Evolutionary conservation across 2,329 filamentous ascomycete species (phyloP).

Genomic region (Penicillium sp.): DNA sequence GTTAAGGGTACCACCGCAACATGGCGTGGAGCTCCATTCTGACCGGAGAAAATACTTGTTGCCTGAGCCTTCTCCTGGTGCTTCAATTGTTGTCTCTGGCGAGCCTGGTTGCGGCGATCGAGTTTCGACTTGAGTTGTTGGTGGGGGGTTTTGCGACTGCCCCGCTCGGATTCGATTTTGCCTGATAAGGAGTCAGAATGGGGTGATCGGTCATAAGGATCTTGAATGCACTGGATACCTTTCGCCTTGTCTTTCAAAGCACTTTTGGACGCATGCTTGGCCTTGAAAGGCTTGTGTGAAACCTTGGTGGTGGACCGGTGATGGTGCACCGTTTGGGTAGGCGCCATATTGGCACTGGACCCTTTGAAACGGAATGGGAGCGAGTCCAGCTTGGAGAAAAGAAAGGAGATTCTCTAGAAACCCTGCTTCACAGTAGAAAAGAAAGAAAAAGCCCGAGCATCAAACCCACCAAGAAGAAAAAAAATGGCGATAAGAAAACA

Average conservation of each 20-base stretch:
- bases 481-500: conserved; percentile 28
- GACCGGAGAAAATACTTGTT: conserved; percentile 74
- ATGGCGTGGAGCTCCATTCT: conserved; percentile 78
- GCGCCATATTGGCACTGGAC: conserved; percentile 64
- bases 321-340: conserved; percentile 61
- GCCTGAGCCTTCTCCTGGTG: conserved; percentile 75
- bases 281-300: conserved; percentile 86
- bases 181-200: conserved; percentile 47
- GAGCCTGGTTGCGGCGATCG: conserved; percentile 88
- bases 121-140: conserved; percentile 98
- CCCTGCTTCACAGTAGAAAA: conserved; percentile 1
- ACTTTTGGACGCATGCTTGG: conserved; percentile 81
- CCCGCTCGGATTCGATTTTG: conserved; percentile 68
- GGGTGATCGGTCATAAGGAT: not conserved
- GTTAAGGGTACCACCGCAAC: conserved; percentile 85
- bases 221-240: conserved; percentile 49
- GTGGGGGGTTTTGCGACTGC: conserved; percentile 77
- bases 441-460: conserved; percentile 5
- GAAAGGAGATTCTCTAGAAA: not conserved
- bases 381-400: conserved; percentile 42
- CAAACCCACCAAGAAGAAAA: conserved; percentile 11
- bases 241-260: conserved; percentile 78
- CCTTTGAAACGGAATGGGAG: conserved; percentile 85
- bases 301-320: conserved; percentile 90
- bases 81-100: conserved; percentile 80